Conservation (phyloP, 352 stramenopile genomes). For the Pythium chondricola region DNA sequence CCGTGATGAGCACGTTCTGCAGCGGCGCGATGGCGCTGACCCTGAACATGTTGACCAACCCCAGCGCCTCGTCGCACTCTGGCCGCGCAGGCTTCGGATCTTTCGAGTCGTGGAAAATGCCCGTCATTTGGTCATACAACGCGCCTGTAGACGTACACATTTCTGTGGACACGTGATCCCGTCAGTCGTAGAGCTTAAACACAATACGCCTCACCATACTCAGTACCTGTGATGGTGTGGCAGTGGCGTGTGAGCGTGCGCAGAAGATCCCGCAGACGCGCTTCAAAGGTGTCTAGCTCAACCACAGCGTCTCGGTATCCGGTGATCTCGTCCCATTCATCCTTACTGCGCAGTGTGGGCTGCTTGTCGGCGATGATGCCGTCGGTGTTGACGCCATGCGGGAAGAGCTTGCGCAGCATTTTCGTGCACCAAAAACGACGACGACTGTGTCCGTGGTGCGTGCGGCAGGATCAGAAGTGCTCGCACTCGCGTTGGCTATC, state of each 20-base stretch:
- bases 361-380: background rate
- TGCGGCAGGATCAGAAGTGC: too few relatives aligned
- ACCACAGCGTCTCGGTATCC: constrained; percentile 6
- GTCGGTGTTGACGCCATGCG: constrained; percentile 11
- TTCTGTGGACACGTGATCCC: constrained; percentile 4
- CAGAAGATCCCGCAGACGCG: constrained; percentile 5
- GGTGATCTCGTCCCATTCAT: constrained; percentile 10
- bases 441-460: too few relatives aligned
- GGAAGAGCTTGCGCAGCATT: constrained; percentile 61
- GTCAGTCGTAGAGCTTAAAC: too few relatives aligned
- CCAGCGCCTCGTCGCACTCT: constrained; percentile 13
- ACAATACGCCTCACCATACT: too few relatives aligned
- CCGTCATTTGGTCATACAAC: constrained; percentile 4
- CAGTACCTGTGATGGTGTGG: constrained; percentile 11
- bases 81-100: background rate
- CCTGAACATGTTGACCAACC: constrained; percentile 41
- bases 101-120: background rate
- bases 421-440: too few relatives aligned
- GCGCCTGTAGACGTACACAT: constrained; percentile 5
- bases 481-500: too few relatives aligned
- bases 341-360: background rate
- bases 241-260: constrained; percentile 14
- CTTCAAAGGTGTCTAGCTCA: constrained; percentile 23
- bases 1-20: constrained; percentile 42
- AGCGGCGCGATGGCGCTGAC: constrained; percentile 49